Evolutionary conservation across 352 stramenopile species (phyloP).

Genomic region (Blastocystis sp.): DNA sequence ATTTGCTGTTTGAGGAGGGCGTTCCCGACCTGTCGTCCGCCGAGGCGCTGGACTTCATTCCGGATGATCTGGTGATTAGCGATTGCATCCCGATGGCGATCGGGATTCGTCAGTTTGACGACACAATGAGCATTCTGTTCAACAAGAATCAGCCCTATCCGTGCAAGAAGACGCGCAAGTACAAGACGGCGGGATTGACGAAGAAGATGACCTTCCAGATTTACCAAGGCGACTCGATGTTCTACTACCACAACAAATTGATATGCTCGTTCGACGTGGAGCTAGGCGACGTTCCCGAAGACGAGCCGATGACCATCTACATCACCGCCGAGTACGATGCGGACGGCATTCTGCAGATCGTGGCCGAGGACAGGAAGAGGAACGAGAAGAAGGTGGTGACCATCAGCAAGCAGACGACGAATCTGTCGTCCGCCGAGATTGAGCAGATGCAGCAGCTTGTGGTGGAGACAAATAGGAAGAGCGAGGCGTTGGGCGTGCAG

Average conservation of each 20-base stretch:
- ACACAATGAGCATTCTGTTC: constrained; percentile 99
- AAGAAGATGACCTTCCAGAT: constrained; percentile 89
- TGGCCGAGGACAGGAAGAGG: constrained; percentile 95
- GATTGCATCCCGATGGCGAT: constrained; percentile 95
- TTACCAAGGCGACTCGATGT: constrained; percentile 98
- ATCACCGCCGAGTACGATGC: constrained; percentile 97
- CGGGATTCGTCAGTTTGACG: constrained; percentile 96
- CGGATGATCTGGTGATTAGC: constrained; percentile 87
- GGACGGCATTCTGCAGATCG: constrained; percentile 97
- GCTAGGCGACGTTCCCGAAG: constrained; percentile 92
- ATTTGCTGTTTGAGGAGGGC: constrained; percentile 84
- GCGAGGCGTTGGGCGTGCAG: background rate
- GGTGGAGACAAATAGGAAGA: background rate
- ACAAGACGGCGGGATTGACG: constrained; percentile 98
- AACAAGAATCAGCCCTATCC: constrained; percentile 95
- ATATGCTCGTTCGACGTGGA: constrained; percentile 90
- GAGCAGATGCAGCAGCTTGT: constrained; percentile 86
- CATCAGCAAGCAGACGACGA: constrained; percentile 96
- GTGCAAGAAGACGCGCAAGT: constrained; percentile 97
- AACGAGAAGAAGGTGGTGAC: constrained; percentile 96
- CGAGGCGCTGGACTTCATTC: constrained; percentile 77
- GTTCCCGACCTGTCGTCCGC: constrained; percentile 81
- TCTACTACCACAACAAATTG: constrained; percentile 96
- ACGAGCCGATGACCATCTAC: constrained; percentile 95
- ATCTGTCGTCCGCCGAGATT: constrained; percentile 96